phyloP scores from a whole-genome alignment of 345 rosid genomes.

The Syzygium oleosum region DNA sequence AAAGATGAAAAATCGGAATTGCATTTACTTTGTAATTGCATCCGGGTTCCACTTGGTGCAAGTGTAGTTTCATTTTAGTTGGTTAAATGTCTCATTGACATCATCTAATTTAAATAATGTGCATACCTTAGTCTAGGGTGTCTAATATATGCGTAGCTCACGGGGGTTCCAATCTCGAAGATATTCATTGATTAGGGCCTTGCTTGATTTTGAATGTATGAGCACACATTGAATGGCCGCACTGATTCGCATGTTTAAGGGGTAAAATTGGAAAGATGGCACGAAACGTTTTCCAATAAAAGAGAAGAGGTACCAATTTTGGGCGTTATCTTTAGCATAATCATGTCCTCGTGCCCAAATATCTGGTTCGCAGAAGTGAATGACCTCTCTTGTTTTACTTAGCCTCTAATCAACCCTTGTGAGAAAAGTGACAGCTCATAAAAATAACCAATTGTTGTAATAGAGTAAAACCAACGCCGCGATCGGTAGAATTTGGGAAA shows the following conservation, averaged over 20 bases:
- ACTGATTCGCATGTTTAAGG: neutral
- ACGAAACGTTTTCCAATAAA: no score
- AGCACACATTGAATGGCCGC: neutral
- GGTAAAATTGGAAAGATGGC: no score
- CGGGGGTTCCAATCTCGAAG: neutral
- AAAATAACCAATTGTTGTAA: fast-evolving
- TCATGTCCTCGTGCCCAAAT: no score
- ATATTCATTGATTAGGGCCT: neutral
- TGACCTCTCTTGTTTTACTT: neutral
- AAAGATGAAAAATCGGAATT: neutral
- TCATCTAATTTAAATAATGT: neutral
- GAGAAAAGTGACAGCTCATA: neutral
- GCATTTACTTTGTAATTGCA: neutral
- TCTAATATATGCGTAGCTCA: neutral
- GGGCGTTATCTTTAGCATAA: no score
- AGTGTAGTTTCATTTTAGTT: neutral
- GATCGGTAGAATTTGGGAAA: fast-evolving
- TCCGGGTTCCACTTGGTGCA: neutral
- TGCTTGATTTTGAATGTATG: neutral
- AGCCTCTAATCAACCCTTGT: fast-evolving
- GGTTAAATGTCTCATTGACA: neutral
- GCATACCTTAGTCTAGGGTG: neutral
- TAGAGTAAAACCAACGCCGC: neutral
- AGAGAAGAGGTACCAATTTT: no score
- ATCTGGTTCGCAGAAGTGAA: neutral